Evolutionary conservation across 352 stramenopile species (phyloP), one percentile per base, ranked within the genome.

Genomic region (Phytophthora ramorum): DNA sequence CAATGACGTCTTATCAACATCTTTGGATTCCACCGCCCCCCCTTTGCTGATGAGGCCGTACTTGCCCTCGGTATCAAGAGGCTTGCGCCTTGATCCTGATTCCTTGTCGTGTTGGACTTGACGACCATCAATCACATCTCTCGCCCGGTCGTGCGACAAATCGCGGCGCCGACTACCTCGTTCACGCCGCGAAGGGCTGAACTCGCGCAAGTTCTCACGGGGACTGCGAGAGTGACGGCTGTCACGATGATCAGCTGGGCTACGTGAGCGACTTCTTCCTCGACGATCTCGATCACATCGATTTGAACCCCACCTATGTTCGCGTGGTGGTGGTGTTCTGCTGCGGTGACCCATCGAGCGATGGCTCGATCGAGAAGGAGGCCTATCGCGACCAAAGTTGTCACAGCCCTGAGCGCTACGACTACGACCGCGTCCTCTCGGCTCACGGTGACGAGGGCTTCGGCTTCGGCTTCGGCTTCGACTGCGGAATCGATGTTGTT

Each of bases 1-100:
- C 4, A 96, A 71, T 7, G 85, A 91, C 10, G 82, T 71, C 55
- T 72, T 88, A 69, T 96, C 87, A 10, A 96, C 67, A 44, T 96
- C 73, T 35, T 87, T 89, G 35, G 74, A 89, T 64, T 90, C 73
- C 16, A 83, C 78, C 12, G 85, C 84, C 66, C 83, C 85, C 2
- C 76, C 58, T 44, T 66, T 75, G 26, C 64, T 82, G 19, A 94
- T 76, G 8, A 95, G 67, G 19, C 87, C 89, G 63, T 95, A 92
- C 54, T 87, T 87, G 6, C 71, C 73, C 0, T 71, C 69, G 0
- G 16, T 47, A 20, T 76, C 58, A 1, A 74, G 14, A 17, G 55
- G 63, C 32, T 79, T 79, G 35, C 46, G 63, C 48, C 56, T 68
- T 7, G 54, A 65, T 20, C 56, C 45, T 46, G 49, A 13, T n/a